Evolutionary conservation across 805 yeast genomes (phyloP).

Genomic region (Barnettozyma siamensis): DNA sequence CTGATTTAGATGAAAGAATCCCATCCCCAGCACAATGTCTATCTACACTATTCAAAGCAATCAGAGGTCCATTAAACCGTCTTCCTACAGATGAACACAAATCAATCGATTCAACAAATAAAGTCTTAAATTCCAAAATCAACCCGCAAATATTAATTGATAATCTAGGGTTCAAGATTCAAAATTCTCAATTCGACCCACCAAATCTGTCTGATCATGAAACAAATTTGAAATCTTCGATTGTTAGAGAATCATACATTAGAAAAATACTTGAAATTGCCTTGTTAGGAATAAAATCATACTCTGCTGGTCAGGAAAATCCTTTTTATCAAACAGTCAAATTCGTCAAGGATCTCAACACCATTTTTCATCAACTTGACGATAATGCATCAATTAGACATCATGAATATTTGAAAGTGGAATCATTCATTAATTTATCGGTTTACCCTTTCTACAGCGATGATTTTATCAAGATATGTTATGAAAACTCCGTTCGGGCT

Average conservation of each 20-base stretch:
- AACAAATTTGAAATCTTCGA: conserved; percentile 27
- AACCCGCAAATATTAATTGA: conserved; percentile 47
- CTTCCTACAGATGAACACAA: conserved; percentile 40
- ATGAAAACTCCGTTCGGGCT: conserved; percentile 31
- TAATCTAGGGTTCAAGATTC: conserved; percentile 40
- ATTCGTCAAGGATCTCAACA: conserved; percentile 22
- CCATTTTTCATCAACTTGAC: conserved; percentile 28
- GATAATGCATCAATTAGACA: conserved; percentile 24
- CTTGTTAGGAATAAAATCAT: conserved; percentile 35
- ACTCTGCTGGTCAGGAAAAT: conserved; percentile 20
- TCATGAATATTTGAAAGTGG: conserved; percentile 24
- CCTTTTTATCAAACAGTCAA: conserved; percentile 25
- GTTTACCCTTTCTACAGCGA: conserved; percentile 45
- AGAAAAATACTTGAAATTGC: conserved; percentile 51
- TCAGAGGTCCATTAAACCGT: conserved; percentile 59
- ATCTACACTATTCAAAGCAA: conserved; percentile 52
- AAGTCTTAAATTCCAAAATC: conserved; percentile 49
- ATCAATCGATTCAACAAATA: conserved; percentile 48
- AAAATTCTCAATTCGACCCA: conserved; percentile 36
- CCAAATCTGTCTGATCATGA: conserved; percentile 37
- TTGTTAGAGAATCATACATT: conserved; percentile 42
- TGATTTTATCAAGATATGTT: conserved; percentile 41
- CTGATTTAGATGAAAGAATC: conserved; percentile 22
- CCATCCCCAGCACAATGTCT: conserved; percentile 60
- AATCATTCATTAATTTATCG: conserved; percentile 41